phyloP scores from a whole-genome alignment of 805 yeast genomes.

The Tetrapisispora pingtungensis region DNA sequence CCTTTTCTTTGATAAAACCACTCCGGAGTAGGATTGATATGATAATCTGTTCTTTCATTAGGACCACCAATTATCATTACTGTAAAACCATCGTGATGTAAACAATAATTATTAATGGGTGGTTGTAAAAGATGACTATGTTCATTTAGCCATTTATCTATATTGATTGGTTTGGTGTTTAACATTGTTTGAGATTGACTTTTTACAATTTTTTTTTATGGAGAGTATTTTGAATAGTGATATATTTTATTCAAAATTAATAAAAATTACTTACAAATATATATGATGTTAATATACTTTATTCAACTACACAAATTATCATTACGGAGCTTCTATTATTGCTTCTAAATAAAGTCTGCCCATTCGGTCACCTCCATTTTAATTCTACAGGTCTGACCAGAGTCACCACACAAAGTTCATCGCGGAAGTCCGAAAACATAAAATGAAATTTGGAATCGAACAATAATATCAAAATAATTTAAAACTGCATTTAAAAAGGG shows the following conservation, averaged over 20 bases:
- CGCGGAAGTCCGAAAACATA: not conserved
- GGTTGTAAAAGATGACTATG: slow-evolving; percentile 72
- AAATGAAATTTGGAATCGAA: no score
- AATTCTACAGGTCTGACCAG: not conserved
- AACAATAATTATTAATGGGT: slow-evolving; percentile 84
- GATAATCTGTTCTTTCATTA: slow-evolving; percentile 87
- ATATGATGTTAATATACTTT: no score
- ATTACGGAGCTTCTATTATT: no score
- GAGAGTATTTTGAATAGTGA: no score
- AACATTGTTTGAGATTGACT: no score
- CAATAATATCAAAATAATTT: not conserved
- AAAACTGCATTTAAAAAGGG: not conserved
- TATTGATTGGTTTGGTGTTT: slow-evolving; percentile 49
- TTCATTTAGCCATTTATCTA: slow-evolving; percentile 71
- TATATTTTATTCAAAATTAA: no score
- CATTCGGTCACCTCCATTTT: no score
- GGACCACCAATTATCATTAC: slow-evolving; percentile 97
- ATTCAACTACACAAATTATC: no score
- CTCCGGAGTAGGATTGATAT: slow-evolving; percentile 88
- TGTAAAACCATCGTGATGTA: slow-evolving; percentile 86
- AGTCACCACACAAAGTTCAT: not conserved
- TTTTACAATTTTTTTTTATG: no score
- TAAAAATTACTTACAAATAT: no score
- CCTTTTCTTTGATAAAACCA: slow-evolving; percentile 88
- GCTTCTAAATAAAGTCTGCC: no score